A percentile compares a stretch with the other conserved stretches of the same genome.
Conservation (phyloP, 352 stramenopile species). For the Pythium scleroteichum region DNA sequence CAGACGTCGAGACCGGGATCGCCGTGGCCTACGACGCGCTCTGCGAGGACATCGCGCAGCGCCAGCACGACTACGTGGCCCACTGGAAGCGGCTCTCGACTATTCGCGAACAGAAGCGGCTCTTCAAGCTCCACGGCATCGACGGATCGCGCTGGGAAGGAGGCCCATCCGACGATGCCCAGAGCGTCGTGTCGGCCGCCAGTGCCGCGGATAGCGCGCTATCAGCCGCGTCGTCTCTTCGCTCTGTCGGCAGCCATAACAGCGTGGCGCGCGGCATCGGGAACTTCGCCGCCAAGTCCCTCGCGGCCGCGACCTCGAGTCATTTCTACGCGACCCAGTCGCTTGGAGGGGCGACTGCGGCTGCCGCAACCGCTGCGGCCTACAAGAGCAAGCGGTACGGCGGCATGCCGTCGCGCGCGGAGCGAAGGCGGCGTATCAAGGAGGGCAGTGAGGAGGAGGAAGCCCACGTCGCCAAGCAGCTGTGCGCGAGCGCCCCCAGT, state of each 20-base stretch:
- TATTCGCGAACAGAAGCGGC: constrained; percentile 73
- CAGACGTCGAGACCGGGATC: constrained; percentile 67
- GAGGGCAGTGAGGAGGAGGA: constrained; percentile 73
- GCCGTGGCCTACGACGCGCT: constrained; percentile 44
- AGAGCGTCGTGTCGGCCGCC: constrained; percentile 51
- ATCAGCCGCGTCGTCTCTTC: constrained; percentile 61
- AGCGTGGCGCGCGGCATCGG: constrained; percentile 58
- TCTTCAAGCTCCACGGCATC: constrained; percentile 80
- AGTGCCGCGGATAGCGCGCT: constrained; percentile 50
- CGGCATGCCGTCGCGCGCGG: constrained; percentile 43
- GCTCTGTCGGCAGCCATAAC: constrained; percentile 82
- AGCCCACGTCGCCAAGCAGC: constrained; percentile 52
- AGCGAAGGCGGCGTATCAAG: constrained; percentile 67
- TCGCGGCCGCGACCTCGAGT: constrained; percentile 56
- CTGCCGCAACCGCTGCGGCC: constrained; percentile 5
- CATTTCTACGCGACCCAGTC: constrained; percentile 75
- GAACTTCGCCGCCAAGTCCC: constrained; percentile 67
- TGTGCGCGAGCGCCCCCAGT: constrained; percentile 41
- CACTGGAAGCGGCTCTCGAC: constrained; percentile 61
- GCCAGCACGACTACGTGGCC: constrained; percentile 46
- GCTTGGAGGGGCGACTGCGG: constrained; percentile 19
- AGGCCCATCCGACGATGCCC: constrained; percentile 20
- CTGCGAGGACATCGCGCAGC: constrained; percentile 47
- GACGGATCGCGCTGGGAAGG: constrained; percentile 57
- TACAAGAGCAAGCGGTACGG: constrained; percentile 54